Percentiles rank a stretch among this genome's conserved stretches.
Evolutionary conservation across 2,329 filamentous ascomycete species (phyloP).

Genomic region (Neophaeococcomyces aloes): DNA sequence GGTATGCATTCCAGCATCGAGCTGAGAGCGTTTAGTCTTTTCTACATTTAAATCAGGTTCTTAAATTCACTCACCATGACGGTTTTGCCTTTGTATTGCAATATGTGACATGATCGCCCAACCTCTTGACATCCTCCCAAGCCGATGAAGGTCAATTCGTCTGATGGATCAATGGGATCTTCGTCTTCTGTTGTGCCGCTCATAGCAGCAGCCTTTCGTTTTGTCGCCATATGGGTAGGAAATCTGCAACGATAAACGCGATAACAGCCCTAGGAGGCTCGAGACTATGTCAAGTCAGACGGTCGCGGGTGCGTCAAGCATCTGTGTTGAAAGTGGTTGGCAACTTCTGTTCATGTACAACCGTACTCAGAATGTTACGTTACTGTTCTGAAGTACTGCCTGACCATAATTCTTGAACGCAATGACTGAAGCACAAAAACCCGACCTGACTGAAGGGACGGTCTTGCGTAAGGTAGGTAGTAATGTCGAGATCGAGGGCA

Average conservation of each 20-base stretch:
- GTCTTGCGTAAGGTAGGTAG: too few relatives aligned
- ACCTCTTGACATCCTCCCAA: constrained; percentile 95
- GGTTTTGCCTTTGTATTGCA: constrained; percentile 98
- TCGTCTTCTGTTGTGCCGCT: constrained; percentile 52
- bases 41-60: constrained; percentile 3
- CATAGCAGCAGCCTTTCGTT: constrained; percentile 76
- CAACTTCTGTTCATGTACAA: constrained; percentile 19
- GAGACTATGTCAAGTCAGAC: too few relatives aligned
- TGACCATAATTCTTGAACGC: too few relatives aligned
- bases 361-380: too few relatives aligned
- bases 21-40: constrained; percentile 41
- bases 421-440: too few relatives aligned
- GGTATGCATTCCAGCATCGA: constrained; percentile 94
- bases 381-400: too few relatives aligned
- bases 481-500: too few relatives aligned
- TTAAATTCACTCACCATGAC: constrained; percentile 74
- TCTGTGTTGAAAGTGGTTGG: too few relatives aligned
- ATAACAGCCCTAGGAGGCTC: too few relatives aligned
- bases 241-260: too few relatives aligned
- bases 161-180: constrained; percentile 81
- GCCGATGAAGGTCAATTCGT: constrained; percentile 89
- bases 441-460: too few relatives aligned
- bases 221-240: constrained; percentile 70
- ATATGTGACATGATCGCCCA: constrained; percentile 90
- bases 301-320: too few relatives aligned